These are phyloP conservation scores for Neonectria sp. DNA, from an alignment of 2,329 filamentous ascomycete species.

Conservation along the genomic window DNA sequence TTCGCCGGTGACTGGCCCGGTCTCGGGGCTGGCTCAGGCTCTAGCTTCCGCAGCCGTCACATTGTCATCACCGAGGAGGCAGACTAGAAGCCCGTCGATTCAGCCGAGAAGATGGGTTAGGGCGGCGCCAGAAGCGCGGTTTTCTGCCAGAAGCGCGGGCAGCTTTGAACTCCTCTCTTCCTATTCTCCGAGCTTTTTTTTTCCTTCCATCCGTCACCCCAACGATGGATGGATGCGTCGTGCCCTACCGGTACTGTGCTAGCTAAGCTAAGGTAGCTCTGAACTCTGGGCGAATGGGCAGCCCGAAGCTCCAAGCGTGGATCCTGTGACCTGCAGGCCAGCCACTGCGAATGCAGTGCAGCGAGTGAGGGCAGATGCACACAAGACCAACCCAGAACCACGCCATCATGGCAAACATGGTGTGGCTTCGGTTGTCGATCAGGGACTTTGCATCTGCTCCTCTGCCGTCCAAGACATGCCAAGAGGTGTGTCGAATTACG, in stretches of 20 bases:
- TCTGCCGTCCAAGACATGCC: conserved; percentile 37
- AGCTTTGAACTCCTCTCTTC: conserved; percentile 21
- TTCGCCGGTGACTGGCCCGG: conserved; percentile 20
- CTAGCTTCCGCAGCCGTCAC: conserved; percentile 7
- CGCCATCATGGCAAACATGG: conserved; percentile 25
- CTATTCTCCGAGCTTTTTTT: conserved; percentile 27
- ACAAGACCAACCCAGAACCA: conserved; percentile 20
- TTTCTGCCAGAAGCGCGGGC: conserved; percentile 26
- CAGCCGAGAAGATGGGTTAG: not conserved
- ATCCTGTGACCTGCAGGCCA: conserved; percentile 30
- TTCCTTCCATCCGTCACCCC: conserved; percentile 40
- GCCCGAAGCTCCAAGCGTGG: not conserved
- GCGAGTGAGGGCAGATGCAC: conserved; percentile 20
- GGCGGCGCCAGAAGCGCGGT: conserved; percentile 22
- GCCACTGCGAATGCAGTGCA: conserved; percentile 23
- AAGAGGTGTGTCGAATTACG: conserved; percentile 37
- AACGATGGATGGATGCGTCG: not conserved
- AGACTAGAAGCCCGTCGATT: conserved; percentile 4
- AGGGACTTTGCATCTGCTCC: conserved; percentile 39
- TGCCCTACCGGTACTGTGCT: not conserved
- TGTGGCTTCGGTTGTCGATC: conserved; percentile 40
- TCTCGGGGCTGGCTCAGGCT: conserved; percentile 13
- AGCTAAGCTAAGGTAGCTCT: conserved; percentile 2
- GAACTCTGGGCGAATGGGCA: conserved; percentile 11
- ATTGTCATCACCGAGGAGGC: not conserved